Conservation (phyloP, 1,284 basidiomycete species). For the Athelia sp. region DNA sequence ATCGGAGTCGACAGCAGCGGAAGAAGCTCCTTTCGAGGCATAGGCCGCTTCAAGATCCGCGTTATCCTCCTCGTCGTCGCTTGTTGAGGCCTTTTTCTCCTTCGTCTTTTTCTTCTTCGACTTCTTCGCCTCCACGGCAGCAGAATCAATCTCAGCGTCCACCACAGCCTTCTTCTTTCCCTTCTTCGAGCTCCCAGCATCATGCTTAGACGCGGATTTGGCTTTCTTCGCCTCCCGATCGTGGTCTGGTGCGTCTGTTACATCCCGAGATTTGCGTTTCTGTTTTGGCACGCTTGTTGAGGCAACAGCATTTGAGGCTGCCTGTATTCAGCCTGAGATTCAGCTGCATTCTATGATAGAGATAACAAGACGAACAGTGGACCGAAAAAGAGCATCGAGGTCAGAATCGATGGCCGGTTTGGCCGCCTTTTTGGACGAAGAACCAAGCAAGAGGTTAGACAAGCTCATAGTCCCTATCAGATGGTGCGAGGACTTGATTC, state of each 20-base stretch:
- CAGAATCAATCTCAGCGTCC: slow-evolving; percentile 17
- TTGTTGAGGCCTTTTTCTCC: slow-evolving; percentile 14
- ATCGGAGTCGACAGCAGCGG: background rate
- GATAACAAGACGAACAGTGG: slow-evolving; percentile 19
- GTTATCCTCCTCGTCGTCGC: slow-evolving; percentile 29
- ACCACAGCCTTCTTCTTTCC: slow-evolving; percentile 11
- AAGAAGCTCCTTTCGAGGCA: slow-evolving; percentile 4
- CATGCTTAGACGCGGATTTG: slow-evolving; percentile 22
- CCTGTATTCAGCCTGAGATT: background rate
- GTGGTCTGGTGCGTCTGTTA: no score
- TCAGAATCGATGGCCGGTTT: slow-evolving; percentile 14
- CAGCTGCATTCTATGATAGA: background rate
- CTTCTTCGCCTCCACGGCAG: slow-evolving; percentile 1
- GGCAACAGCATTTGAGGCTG: background rate
- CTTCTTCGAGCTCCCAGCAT: slow-evolving; percentile 1
- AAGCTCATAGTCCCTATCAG: no score
- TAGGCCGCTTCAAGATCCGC: slow-evolving; percentile 18
- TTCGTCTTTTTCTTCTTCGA: slow-evolving; percentile 14
- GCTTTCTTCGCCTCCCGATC: slow-evolving; percentile 23
- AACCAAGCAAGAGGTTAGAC: background rate
- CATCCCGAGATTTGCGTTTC: slow-evolving; percentile 14
- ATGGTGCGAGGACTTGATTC: no score
- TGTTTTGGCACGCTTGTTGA: slow-evolving; percentile 4
- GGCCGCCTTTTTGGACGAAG: background rate
- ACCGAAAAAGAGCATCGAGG: slow-evolving; percentile 37